Evolutionary conservation across 176 grass and related monocot genomes (phyloP).

Genomic region (Hordeum marinum): DNA sequence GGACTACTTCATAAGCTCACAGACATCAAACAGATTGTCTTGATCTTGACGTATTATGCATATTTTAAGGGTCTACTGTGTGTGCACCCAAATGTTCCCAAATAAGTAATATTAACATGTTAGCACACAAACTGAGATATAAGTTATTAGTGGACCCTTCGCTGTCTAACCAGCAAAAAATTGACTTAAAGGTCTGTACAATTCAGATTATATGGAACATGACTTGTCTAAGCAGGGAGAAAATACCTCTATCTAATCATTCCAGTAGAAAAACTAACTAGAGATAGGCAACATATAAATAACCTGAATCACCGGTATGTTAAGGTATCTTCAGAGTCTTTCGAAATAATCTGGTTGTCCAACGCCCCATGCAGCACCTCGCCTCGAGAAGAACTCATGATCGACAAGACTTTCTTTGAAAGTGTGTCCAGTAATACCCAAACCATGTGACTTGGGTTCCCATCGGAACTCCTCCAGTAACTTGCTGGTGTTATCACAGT

Average conservation of each 20-base stretch:
- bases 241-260: not conserved
- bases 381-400: not conserved
- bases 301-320: not conserved
- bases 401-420: not conserved
- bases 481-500: not conserved
- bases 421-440: not conserved
- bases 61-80: not conserved
- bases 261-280: not conserved
- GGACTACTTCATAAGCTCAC: not conserved
- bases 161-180: not conserved
- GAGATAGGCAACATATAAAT: not conserved
- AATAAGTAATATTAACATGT: not conserved
- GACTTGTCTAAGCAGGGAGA: not conserved
- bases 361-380: not conserved
- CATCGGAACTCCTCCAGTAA: not conserved
- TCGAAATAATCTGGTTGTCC: not conserved
- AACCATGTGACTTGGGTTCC: not conserved
- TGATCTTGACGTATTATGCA: not conserved
- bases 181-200: not conserved
- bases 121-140: not conserved
- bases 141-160: not conserved
- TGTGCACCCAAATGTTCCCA: not conserved
- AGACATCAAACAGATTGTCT: not conserved
- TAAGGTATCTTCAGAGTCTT: not conserved
- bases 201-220: not conserved